Evolutionary conservation across 2,329 filamentous ascomycete genomes (phyloP).

Genomic region (Fusarium foetens): DNA sequence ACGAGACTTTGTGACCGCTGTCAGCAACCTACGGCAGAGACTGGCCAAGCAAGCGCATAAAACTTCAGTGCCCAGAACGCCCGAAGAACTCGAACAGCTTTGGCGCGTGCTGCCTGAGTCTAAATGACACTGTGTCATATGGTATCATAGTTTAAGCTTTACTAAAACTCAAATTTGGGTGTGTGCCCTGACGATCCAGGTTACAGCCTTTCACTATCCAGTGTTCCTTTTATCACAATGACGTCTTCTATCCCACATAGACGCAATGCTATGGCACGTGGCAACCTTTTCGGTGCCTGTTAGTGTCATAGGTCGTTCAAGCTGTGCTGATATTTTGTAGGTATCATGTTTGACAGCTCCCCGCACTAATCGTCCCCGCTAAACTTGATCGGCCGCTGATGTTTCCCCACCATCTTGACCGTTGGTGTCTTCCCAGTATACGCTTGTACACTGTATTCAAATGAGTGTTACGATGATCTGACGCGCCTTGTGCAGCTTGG

Average conservation of each 20-base stretch:
- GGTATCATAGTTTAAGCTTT: background rate
- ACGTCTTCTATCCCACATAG: background rate
- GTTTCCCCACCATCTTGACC: background rate
- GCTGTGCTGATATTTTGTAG: rapidly evolving
- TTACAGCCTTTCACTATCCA: too few species aligned
- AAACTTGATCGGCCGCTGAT: background rate
- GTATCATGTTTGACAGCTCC: background rate
- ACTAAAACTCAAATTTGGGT: rapidly evolving
- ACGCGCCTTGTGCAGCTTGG: background rate
- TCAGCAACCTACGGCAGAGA: too few species aligned
- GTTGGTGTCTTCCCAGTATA: rapidly evolving
- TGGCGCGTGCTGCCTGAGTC: background rate
- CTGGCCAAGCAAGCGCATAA: too few species aligned
- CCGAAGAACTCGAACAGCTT: rapidly evolving
- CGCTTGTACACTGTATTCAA: too few species aligned
- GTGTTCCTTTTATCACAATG: too few species aligned
- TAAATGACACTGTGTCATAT: background rate
- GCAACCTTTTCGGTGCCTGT: rapidly evolving
- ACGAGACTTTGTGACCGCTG: too few species aligned
- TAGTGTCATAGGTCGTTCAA: rapidly evolving
- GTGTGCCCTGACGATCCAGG: background rate
- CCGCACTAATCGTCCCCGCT: background rate
- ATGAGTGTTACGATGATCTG: background rate
- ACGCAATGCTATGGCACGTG: too few species aligned
- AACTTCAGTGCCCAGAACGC: background rate